Conservation (phyloP, 495 filamentous ascomycete species). For the Daldinia bambusicola region DNA sequence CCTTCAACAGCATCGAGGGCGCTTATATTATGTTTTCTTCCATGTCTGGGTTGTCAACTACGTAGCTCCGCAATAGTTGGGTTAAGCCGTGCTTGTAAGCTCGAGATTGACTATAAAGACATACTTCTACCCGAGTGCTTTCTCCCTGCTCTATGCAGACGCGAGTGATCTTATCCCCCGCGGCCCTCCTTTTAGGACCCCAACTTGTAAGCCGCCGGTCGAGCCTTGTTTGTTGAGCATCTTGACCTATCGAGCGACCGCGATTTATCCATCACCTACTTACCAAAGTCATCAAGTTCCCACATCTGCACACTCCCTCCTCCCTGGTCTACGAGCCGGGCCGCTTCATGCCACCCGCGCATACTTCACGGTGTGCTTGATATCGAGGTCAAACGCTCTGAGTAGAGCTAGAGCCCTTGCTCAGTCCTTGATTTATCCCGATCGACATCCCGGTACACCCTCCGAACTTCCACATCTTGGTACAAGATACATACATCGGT, state of each 20-base stretch:
- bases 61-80: constrained; percentile 19
- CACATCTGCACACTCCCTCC: constrained; percentile 22
- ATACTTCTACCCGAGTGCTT: constrained; percentile 9
- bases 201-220: constrained; percentile 37
- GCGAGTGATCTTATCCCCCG: constrained; percentile 31
- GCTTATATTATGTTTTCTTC: constrained; percentile 16
- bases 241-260: constrained; percentile 35
- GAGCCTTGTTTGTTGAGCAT: constrained; percentile 38
- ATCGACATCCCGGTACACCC: constrained; percentile 45
- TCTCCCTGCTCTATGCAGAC: constrained; percentile 27
- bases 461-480: constrained; percentile 37
- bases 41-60: constrained; percentile 12
- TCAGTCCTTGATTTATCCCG: constrained; percentile 36
- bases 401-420: constrained; percentile 32
- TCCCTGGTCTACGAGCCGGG: constrained; percentile 24
- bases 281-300: constrained; percentile 27
- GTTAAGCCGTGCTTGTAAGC: constrained; percentile 23
- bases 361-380: constrained; percentile 26
- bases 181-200: constrained; percentile 33
- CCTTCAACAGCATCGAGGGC: constrained; percentile 10
- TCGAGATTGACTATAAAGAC: constrained; percentile 24
- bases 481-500: constrained; percentile 45
- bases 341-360: constrained; percentile 22
- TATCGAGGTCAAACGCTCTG: constrained; percentile 35
- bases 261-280: constrained; percentile 28